A percentile compares a stretch with the other conserved stretches of the same genome.
phyloP scores from a whole-genome alignment of 768 basidiomycete genomes.

The Lyophyllum semitale region DNA sequence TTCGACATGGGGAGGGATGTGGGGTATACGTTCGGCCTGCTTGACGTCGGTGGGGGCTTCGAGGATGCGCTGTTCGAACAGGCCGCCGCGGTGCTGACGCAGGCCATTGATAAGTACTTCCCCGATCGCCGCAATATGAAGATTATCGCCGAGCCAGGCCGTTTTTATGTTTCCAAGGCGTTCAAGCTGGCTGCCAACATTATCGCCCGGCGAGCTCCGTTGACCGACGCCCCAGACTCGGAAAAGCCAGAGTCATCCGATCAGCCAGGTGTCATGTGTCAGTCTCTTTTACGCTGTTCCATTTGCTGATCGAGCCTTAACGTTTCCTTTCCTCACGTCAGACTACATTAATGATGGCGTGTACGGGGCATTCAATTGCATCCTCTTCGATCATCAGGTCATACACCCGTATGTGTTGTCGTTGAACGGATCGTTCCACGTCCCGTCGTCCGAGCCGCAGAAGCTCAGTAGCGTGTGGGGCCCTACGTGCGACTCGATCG shows the following conservation, averaged over 20 bases:
- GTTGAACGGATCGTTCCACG: constrained; percentile 66
- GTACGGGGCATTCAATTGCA: constrained; percentile 96
- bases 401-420: constrained; percentile 84
- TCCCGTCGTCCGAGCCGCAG: constrained; percentile 43
- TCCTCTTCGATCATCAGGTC: constrained; percentile 94
- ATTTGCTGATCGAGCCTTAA: constrained; percentile 4
- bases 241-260: constrained; percentile 33
- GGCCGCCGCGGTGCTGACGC: constrained; percentile 69
- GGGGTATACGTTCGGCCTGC: constrained; percentile 80
- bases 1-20: constrained; percentile 85
- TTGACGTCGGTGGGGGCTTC: constrained; percentile 97
- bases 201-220: constrained; percentile 80
- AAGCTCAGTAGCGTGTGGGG: constrained; percentile 87
- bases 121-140: constrained; percentile 68
- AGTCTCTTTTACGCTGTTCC: constrained; percentile 34
- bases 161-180: constrained; percentile 91
- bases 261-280: constrained; percentile 82
- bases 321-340: constrained; percentile 32
- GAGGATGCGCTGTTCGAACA: constrained; percentile 85
- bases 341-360: constrained; percentile 99
- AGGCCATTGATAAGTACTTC: constrained; percentile 79
- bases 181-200: constrained; percentile 93
- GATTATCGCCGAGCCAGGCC: constrained; percentile 94
- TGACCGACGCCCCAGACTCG: constrained; percentile 32
- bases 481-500: constrained; percentile 97